Percentiles rank a stretch among this genome's conserved stretches.
phyloP scores from a whole-genome alignment of 1,284 basidiomycete genomes.

The Abortiporus biennis region DNA sequence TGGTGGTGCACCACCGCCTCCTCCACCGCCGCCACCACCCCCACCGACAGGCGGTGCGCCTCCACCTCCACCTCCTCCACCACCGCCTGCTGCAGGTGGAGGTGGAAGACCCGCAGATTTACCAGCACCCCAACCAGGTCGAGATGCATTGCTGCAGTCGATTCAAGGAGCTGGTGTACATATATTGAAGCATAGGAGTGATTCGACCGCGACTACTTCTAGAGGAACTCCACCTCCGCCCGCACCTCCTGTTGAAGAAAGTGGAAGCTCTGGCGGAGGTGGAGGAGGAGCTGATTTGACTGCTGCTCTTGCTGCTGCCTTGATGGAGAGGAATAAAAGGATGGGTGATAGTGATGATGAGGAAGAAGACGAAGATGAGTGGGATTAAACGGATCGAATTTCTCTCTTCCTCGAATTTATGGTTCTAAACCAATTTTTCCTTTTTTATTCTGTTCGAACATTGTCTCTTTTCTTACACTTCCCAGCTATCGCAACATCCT shows the following conservation, averaged over 20 bases:
- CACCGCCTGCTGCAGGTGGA: slow-evolving; percentile 26
- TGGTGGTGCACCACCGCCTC: slow-evolving; percentile 33
- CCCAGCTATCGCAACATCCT: not conserved
- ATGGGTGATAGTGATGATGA: slow-evolving; percentile 90
- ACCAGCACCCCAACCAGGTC: slow-evolving; percentile 36
- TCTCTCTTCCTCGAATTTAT: not conserved
- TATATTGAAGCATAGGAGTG: slow-evolving; percentile 64
- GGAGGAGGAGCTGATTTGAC: slow-evolving; percentile 53
- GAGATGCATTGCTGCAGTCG: slow-evolving; percentile 57
- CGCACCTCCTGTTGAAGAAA: slow-evolving; percentile 25
- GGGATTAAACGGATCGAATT: slow-evolving; percentile 51
- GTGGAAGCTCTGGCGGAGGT: slow-evolving; percentile 30
- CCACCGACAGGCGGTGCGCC: slow-evolving; percentile 19
- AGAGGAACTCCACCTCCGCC: slow-evolving; percentile 29
- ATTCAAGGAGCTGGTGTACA: slow-evolving; percentile 70
- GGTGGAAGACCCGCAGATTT: slow-evolving; percentile 14
- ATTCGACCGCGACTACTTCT: slow-evolving; percentile 25
- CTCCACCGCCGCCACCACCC: slow-evolving; percentile 25
- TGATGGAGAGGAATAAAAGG: slow-evolving; percentile 80
- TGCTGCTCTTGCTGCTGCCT: slow-evolving; percentile 58
- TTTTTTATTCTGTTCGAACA: not conserved
- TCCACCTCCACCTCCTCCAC: slow-evolving; percentile 22
- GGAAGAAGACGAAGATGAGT: slow-evolving; percentile 84
- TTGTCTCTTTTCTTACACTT: not conserved
- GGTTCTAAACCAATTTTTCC: not conserved